Evolutionary conservation across 805 yeast genomes (phyloP).

Genomic region (Wickerhamiella alocasiicola): DNA sequence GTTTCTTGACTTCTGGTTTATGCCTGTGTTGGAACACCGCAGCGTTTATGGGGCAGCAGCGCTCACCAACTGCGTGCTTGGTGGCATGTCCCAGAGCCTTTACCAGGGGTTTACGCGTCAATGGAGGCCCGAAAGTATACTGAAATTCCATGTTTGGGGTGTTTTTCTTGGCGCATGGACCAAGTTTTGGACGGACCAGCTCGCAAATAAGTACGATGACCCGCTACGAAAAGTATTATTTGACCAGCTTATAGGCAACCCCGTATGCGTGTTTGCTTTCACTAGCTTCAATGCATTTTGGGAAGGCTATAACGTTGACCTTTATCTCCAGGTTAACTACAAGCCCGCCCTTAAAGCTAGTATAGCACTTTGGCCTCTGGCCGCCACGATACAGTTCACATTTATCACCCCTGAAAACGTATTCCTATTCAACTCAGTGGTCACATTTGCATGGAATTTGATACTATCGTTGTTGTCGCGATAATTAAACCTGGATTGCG

Average conservation of each 20-base stretch:
- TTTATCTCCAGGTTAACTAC: slow-evolving; percentile 22
- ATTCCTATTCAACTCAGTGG: slow-evolving; percentile 19
- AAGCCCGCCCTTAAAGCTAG: slow-evolving; percentile 20
- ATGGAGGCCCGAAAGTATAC: slow-evolving; percentile 16
- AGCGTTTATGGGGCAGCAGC: slow-evolving; percentile 26
- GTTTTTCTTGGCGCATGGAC: slow-evolving; percentile 28
- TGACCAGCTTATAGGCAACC: slow-evolving; percentile 28
- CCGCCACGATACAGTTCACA: slow-evolving; percentile 19
- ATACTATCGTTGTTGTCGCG: slow-evolving; percentile 12
- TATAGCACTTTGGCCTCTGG: slow-evolving; percentile 21
- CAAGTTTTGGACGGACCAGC: slow-evolving; percentile 29
- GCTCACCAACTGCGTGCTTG: slow-evolving; percentile 22
- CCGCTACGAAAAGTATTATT: slow-evolving; percentile 21
- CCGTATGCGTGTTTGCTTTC: slow-evolving; percentile 25
- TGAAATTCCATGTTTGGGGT: slow-evolving; percentile 30
- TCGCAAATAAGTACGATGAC: slow-evolving; percentile 18
- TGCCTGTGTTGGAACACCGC: slow-evolving; percentile 18
- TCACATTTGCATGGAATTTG: slow-evolving; percentile 25
- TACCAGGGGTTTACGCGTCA: slow-evolving; percentile 22
- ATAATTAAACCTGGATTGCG: background rate
- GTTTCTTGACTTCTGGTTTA: slow-evolving; percentile 18
- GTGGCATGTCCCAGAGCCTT: slow-evolving; percentile 27
- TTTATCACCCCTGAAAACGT: slow-evolving; percentile 18
- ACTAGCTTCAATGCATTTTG: slow-evolving; percentile 27
- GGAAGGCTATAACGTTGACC: slow-evolving; percentile 28